These are phyloP conservation scores for Coemansia sp. DNA, from an alignment of 192 early-diverging fungal genomes.

Conservation along the genomic window DNA sequence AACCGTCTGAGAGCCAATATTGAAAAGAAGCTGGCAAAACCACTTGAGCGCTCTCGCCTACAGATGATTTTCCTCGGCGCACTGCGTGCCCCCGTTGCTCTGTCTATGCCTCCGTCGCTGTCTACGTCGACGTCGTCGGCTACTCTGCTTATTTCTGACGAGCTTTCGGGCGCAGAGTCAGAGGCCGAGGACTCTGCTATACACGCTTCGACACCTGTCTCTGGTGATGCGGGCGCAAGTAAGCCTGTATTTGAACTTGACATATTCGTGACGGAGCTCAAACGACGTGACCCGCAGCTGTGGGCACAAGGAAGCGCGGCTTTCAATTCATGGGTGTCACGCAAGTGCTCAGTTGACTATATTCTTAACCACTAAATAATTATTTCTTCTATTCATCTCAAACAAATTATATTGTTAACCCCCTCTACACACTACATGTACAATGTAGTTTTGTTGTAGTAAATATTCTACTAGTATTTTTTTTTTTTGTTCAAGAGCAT, in stretches of 20 bases:
- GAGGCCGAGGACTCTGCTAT: slow-evolving; percentile 1
- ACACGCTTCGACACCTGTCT: neutral
- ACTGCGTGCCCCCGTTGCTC: neutral
- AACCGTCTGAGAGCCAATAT: slow-evolving; percentile 25
- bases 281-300: slow-evolving; percentile 35
- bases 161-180: slow-evolving; percentile 12
- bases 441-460: too few relatives aligned
- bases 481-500: neutral
- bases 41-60: slow-evolving; percentile 35
- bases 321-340: slow-evolving; percentile 43
- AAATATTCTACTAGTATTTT: neutral
- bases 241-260: slow-evolving; percentile 52
- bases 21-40: slow-evolving; percentile 54
- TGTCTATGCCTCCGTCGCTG: neutral
- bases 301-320: slow-evolving; percentile 37
- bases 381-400: neutral
- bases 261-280: slow-evolving; percentile 54
- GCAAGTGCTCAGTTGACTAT: slow-evolving; percentile 51
- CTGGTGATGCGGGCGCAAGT: slow-evolving; percentile 1
- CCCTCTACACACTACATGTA: too few relatives aligned
- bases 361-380: slow-evolving; percentile 39
- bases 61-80: slow-evolving; percentile 40
- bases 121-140: slow-evolving; percentile 10
- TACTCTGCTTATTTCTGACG: neutral
- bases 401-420: neutral